These are phyloP conservation scores for Penicillium simplicissimum DNA, from an alignment of 495 filamentous ascomycete species.

Conservation along the genomic window DNA sequence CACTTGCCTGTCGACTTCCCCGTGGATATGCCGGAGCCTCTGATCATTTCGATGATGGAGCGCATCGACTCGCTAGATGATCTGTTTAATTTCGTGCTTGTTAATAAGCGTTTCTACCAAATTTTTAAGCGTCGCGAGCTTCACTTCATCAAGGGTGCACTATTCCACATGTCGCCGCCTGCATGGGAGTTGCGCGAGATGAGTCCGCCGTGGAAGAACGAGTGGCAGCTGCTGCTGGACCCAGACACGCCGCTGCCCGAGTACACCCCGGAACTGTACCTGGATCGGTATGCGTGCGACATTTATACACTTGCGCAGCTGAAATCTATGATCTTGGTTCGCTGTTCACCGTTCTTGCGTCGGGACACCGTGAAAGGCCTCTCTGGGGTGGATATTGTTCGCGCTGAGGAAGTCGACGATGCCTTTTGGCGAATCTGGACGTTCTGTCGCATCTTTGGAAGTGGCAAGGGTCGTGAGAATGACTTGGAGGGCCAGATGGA, in stretches of 20 bases:
- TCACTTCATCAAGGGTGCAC: conserved; percentile 52
- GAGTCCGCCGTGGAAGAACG: conserved; percentile 54
- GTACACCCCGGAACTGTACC: conserved; percentile 58
- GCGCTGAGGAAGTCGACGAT: conserved; percentile 59
- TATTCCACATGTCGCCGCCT: conserved; percentile 59
- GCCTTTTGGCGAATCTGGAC: conserved; percentile 72
- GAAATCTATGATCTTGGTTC: conserved; percentile 59
- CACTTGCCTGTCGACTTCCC: conserved; percentile 30
- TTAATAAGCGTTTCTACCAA: conserved; percentile 60
- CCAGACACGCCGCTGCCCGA: conserved; percentile 53
- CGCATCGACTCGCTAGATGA: conserved; percentile 54
- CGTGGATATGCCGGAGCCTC: conserved; percentile 43
- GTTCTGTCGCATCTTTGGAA: conserved; percentile 68
- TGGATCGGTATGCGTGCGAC: conserved; percentile 57
- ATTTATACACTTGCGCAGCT: conserved; percentile 59
- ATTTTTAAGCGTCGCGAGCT: conserved; percentile 63
- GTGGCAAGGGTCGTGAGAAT: conserved; percentile 57
- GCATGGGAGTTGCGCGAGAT: conserved; percentile 68
- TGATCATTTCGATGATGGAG: conserved; percentile 54
- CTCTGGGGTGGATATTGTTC: conserved; percentile 47
- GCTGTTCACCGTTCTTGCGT: conserved; percentile 59
- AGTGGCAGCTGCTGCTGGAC: conserved; percentile 43
- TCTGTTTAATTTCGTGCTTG: conserved; percentile 56
- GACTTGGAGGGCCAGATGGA: conserved; percentile 65
- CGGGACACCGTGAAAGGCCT: conserved; percentile 58